phyloP scores from a whole-genome alignment of 805 yeast species.

The Pichia scutulata region DNA sequence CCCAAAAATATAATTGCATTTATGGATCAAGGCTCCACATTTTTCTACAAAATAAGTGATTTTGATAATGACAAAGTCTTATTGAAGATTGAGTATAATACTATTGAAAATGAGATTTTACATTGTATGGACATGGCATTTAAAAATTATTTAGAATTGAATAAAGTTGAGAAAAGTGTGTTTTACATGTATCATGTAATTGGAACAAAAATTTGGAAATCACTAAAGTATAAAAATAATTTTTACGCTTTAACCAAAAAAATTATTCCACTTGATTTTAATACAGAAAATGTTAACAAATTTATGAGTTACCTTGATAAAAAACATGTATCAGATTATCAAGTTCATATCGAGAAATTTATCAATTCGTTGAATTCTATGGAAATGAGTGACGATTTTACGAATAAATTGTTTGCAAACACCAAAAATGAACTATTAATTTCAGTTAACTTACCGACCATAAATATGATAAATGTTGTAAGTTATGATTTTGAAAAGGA shows the following conservation, averaged over 20 bases:
- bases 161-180: background rate
- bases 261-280: constrained; percentile 14
- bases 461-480: constrained; percentile 53
- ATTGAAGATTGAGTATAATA: constrained; percentile 39
- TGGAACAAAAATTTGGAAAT: constrained; percentile 14
- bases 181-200: constrained; percentile 19
- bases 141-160: constrained; percentile 6
- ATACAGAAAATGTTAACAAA: constrained; percentile 1
- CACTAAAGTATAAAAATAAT: constrained; percentile 20
- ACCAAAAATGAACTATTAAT: constrained; percentile 28
- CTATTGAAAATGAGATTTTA: constrained; percentile 39
- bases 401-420: background rate
- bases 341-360: constrained; percentile 10
- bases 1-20: constrained; percentile 42
- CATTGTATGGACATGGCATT: constrained; percentile 16
- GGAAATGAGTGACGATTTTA: background rate
- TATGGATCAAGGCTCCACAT: constrained; percentile 63
- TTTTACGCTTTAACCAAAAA: constrained; percentile 21
- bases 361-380: constrained; percentile 1
- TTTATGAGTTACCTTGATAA: constrained; percentile 12
- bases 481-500: constrained; percentile 36
- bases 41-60: constrained; percentile 45
- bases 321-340: constrained; percentile 11
- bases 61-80: constrained; percentile 31
- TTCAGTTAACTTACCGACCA: constrained; percentile 54